Evolutionary conservation across 495 filamentous ascomycete species (phyloP), one percentile per base, ranked within the genome.

Genomic region (Hypoxylon lienhwacheense): DNA sequence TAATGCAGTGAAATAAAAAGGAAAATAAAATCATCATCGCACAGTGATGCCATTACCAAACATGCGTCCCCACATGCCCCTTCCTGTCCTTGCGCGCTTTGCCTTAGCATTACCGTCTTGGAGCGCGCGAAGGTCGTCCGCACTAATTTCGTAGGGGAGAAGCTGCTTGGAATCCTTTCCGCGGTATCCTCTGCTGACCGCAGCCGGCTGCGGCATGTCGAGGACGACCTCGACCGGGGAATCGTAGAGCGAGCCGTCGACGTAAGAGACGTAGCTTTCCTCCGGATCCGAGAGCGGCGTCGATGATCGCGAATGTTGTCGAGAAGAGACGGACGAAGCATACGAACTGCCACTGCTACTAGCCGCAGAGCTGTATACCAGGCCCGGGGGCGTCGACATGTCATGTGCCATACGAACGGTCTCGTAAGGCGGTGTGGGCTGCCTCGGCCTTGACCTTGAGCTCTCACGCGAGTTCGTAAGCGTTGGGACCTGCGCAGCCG

Each of bases 131-230:
- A 73, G 55, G 42, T 75, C 67, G 31, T 75, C 74, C 2, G 64
- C 61, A 47, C 64, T 72, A 41, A 79, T 77, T 63, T 79, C 75
- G 55, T 75, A 77, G 5, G 75, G 73, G 4, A 79, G 68, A 3
- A 70, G 54, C 32, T 66, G 62, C 50, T 66, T 64, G 12, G 44
- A 16, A 21, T 46, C 42, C 37, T 48, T 56, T 7, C 25, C n/a
- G 33, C 48, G 54, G 57, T 61, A 59, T 8, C 11, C 42, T 33
- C 43, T 53, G 12, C 20, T 24, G 22, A 21, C 36, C 12, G 46
- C 51, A 29, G 53, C 47, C 19, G 58, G 57, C 36, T 60, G 56
- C 15, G 62, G 62, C 59, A 60, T 60, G 25, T 70, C 67, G 26
- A 71, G 50, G 17, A 72, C 52, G 31, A 73, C 48, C 42, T 72